Percentiles rank a stretch among this genome's conserved stretches.
These are phyloP conservation scores for Capronia americana DNA, from an alignment of 2,329 filamentous ascomycete genomes.

Conservation along the genomic window DNA sequence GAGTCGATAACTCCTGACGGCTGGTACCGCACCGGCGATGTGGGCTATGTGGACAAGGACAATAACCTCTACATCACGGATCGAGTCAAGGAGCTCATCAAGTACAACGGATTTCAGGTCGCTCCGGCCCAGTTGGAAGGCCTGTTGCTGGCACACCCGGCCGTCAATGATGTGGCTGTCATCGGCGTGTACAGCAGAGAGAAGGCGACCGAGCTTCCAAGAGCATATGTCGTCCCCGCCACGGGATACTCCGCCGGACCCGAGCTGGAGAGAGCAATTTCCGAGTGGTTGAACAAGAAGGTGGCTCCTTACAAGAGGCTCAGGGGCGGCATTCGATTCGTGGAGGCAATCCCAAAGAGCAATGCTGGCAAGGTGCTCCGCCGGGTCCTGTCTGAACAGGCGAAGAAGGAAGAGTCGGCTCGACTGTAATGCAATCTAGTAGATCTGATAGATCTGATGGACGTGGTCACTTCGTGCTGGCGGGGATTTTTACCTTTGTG, in stretches of 20 bases:
- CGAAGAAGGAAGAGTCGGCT: conserved; percentile 23
- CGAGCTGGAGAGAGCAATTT: conserved; percentile 55
- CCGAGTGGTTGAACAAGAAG: conserved; percentile 51
- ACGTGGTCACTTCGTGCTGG: not conserved
- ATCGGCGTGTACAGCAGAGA: conserved; percentile 59
- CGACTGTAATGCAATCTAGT: not conserved
- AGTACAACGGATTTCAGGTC: conserved; percentile 76
- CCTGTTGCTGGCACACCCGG: conserved; percentile 56
- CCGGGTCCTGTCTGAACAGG: conserved; percentile 22
- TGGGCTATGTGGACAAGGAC: conserved; percentile 75
- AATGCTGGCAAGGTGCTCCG: conserved; percentile 28
- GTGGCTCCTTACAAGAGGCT: conserved; percentile 55
- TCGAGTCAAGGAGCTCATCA: conserved; percentile 69
- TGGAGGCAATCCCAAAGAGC: conserved; percentile 57
- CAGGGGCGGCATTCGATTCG: conserved; percentile 54
- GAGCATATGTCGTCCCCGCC: conserved; percentile 68
- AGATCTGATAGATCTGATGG: not conserved
- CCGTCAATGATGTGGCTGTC: conserved; percentile 66
- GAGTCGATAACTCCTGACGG: conserved; percentile 67
- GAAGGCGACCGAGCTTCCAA: conserved; percentile 66
- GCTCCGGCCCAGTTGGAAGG: conserved; percentile 71
- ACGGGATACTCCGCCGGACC: conserved; percentile 53
- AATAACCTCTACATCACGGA: conserved; percentile 91
- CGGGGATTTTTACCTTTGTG: not conserved
- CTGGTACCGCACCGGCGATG: conserved; percentile 88